Evolutionary conservation across 352 stramenopile genomes (phyloP).

Genomic region (Albugo candida): DNA sequence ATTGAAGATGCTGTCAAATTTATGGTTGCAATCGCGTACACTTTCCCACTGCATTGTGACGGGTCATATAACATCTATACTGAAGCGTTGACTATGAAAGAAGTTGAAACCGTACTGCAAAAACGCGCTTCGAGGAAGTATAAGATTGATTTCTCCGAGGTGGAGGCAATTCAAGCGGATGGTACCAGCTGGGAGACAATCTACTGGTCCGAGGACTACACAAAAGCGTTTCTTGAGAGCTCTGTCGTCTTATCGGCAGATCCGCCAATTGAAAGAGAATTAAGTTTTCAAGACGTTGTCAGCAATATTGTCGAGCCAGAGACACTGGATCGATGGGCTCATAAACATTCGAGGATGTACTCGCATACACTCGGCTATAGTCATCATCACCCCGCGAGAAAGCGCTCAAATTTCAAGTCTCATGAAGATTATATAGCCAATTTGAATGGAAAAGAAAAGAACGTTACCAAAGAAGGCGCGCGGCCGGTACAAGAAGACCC

Average conservation of each 20-base stretch:
- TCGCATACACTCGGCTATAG: too few species aligned
- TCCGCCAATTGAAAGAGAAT: too few species aligned
- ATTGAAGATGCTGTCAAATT: conserved; percentile 34
- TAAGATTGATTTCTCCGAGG: conserved; percentile 16
- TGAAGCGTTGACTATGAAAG: conserved; percentile 17
- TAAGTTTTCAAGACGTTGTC: too few species aligned
- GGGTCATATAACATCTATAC: conserved; percentile 29
- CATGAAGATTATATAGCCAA: too few species aligned
- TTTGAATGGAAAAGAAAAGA: too few species aligned
- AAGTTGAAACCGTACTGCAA: conserved; percentile 22
- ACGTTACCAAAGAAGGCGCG: too few species aligned
- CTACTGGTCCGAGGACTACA: conserved; percentile 25
- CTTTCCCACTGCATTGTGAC: conserved; percentile 30
- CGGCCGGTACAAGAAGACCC: too few species aligned
- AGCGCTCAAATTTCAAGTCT: too few species aligned
- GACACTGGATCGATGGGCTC: too few species aligned
- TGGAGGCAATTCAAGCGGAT: conserved; percentile 21
- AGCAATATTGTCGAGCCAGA: too few species aligned
- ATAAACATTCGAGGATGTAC: too few species aligned
- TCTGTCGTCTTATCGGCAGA: neutral
- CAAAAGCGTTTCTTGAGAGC: conserved; percentile 10
- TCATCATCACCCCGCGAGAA: too few species aligned
- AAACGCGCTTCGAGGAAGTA: conserved; percentile 1
- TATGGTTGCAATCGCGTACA: conserved; percentile 23
- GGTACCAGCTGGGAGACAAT: conserved; percentile 19